Evolutionary conservation across 306 rosid genomes (phyloP).

Genomic region (Albizia julibrissin): DNA sequence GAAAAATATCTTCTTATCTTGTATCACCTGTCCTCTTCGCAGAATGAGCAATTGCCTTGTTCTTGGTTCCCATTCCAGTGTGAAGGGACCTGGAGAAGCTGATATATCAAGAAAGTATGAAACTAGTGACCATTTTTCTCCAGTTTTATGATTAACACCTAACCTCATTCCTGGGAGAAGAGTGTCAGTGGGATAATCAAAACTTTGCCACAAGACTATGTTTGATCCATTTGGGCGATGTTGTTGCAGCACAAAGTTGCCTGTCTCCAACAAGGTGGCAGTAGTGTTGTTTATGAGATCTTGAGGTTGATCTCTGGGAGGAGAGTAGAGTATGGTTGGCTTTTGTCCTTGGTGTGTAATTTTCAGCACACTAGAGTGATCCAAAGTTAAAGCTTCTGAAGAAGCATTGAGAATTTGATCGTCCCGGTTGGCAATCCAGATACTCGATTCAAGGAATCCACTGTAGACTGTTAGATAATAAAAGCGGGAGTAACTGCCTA

Average conservation of each 20-base stretch:
- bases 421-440: slow-evolving; percentile 11
- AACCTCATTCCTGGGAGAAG: slow-evolving; percentile 17
- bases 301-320: background rate
- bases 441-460: background rate
- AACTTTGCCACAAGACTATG: slow-evolving; percentile 17
- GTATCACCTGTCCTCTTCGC: background rate
- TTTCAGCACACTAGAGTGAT: slow-evolving; percentile 19
- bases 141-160: slow-evolving; percentile 16
- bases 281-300: background rate
- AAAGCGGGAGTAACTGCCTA: background rate
- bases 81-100: background rate
- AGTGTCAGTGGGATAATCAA: background rate
- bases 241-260: slow-evolving; percentile 20
- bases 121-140: background rate
- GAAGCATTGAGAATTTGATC: background rate
- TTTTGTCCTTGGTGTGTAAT: background rate
- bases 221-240: background rate
- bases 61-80: slow-evolving; percentile 24
- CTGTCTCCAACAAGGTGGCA: slow-evolving; percentile 1
- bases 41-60: background rate
- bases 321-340: slow-evolving; percentile 4
- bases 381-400: background rate
- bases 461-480: background rate
- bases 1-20: background rate
- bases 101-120: background rate